These are phyloP conservation scores for Ceratobasidium sp. DNA, from an alignment of 1,284 basidiomycete species.

Conservation along the genomic window DNA sequence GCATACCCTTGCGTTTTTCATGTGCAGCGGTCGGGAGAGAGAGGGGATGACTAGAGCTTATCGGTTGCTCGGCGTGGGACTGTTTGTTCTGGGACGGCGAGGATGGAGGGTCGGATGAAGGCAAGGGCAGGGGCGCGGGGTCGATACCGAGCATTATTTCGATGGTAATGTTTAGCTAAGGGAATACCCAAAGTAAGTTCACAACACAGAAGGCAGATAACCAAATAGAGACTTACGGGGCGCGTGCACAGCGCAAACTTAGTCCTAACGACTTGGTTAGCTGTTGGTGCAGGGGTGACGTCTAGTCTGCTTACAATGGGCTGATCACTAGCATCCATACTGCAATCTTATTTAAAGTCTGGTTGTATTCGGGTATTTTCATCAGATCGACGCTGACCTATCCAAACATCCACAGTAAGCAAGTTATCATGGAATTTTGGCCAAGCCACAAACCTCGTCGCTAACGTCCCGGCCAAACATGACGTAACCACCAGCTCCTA, in stretches of 20 bases:
- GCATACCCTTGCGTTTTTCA: conserved; percentile 53
- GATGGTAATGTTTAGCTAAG: conserved; percentile 77
- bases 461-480: conserved; percentile 89
- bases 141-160: conserved; percentile 78
- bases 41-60: conserved; percentile 44
- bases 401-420: not conserved
- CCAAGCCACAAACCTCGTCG: conserved; percentile 71
- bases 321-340: conserved; percentile 92
- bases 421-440: not conserved
- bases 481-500: conserved; percentile 86
- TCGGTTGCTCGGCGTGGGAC: conserved; percentile 37
- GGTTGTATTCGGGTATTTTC: conserved; percentile 76
- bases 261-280: conserved; percentile 56
- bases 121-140: conserved; percentile 47
- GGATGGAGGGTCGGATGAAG: conserved; percentile 51
- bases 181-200: not conserved
- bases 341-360: conserved; percentile 74
- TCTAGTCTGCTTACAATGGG: conserved; percentile 64
- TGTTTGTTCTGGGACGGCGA: conserved; percentile 43
- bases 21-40: conserved; percentile 36
- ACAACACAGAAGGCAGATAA: not conserved
- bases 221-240: conserved; percentile 57
- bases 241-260: conserved; percentile 89
- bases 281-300: conserved; percentile 40
- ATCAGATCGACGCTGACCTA: conserved; percentile 89